Percentiles rank a stretch among this genome's conserved stretches.
These are phyloP conservation scores for Tricholoma flavovirens DNA, from an alignment of 768 basidiomycete species.

Conservation along the genomic window DNA sequence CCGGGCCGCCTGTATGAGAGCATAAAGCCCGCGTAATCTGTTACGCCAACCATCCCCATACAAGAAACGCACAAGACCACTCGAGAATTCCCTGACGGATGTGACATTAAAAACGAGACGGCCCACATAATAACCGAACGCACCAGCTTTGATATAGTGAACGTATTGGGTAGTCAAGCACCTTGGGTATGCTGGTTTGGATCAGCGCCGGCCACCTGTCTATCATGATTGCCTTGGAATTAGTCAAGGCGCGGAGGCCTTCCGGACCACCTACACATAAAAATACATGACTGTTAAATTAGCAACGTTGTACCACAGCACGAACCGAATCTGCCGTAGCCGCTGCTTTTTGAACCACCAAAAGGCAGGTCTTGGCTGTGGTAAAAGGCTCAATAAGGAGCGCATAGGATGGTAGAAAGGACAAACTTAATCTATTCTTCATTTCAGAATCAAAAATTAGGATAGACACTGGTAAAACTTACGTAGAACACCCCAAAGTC, in stretches of 20 bases:
- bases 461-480: constrained; percentile 25
- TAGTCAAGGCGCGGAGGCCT: constrained; percentile 83
- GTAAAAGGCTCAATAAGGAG: constrained; percentile 10
- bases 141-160: constrained; percentile 74
- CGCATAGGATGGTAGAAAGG: constrained; percentile 3
- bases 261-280: constrained; percentile 78
- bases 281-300: constrained; percentile 3
- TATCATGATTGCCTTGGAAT: constrained; percentile 78
- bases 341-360: constrained; percentile 86
- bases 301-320: constrained; percentile 3
- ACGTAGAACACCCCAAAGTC: constrained; percentile 91
- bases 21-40: constrained; percentile 37
- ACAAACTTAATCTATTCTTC: constrained; percentile 60
- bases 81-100: constrained; percentile 42
- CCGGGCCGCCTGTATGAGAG: constrained; percentile 31
- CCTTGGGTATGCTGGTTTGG: constrained; percentile 80
- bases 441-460: not conserved
- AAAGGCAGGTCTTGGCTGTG: constrained; percentile 86
- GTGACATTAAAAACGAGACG: not conserved
- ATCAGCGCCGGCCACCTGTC: constrained; percentile 83
- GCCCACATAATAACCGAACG: constrained; percentile 19
- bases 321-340: constrained; percentile 90
- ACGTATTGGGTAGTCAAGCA: constrained; percentile 81
- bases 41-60: constrained; percentile 50
- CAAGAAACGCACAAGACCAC: constrained; percentile 43